Conservation (phyloP, 2,329 filamentous ascomycete genomes). For the Aspergillus costaricaensis region DNA sequence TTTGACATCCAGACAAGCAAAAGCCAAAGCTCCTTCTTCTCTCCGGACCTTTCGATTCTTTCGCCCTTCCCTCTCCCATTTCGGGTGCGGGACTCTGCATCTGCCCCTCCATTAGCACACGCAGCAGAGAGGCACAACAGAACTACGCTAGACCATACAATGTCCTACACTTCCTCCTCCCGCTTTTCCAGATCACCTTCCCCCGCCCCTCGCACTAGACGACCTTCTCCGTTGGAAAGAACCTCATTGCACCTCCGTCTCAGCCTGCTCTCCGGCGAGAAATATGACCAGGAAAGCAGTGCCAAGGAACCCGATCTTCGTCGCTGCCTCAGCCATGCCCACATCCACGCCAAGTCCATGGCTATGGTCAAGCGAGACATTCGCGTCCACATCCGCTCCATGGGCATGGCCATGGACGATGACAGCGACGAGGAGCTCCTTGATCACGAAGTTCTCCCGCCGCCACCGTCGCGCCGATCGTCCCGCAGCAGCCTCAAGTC, state of each 20-base stretch:
- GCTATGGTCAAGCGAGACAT: constrained; percentile 10
- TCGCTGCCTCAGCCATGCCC: constrained; percentile 7
- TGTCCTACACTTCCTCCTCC: constrained; percentile 6
- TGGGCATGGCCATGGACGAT: constrained; percentile 6
- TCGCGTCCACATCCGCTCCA: constrained; percentile 9
- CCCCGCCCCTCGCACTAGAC: background rate
- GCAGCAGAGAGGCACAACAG: background rate
- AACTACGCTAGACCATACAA: background rate
- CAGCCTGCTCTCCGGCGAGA: constrained; percentile 8
- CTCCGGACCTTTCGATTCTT: background rate
- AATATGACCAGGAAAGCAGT: constrained; percentile 8
- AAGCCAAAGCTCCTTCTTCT: background rate
- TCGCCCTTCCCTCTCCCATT: constrained; percentile 1
- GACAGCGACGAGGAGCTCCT: constrained; percentile 1
- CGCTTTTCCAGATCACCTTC: constrained; percentile 5
- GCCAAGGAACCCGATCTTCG: constrained; percentile 6
- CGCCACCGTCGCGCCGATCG: background rate
- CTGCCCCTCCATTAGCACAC: background rate
- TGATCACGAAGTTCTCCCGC: background rate
- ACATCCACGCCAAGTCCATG: constrained; percentile 8
- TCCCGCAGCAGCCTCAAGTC: constrained; percentile 3
- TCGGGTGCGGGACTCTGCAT: constrained; percentile 4
- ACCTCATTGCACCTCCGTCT: constrained; percentile 6
- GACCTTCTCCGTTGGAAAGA: constrained; percentile 2
- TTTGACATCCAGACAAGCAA: background rate